A percentile compares a stretch with the other conserved stretches of the same genome.
phyloP scores from a whole-genome alignment of 2,329 filamentous ascomycete species.

The Cryphonectria japonica region DNA sequence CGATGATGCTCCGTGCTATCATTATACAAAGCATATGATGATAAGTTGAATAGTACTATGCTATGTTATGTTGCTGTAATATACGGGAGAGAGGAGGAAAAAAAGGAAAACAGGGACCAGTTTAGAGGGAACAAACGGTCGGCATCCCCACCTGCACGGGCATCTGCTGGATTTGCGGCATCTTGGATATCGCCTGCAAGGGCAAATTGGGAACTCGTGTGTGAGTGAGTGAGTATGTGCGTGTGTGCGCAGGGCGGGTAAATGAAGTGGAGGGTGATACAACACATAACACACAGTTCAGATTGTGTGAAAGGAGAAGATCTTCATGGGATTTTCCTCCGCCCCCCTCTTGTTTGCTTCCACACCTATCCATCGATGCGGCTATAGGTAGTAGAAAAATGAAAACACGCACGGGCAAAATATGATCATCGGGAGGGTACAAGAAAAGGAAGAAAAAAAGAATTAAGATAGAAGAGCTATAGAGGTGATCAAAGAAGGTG shows the following conservation, averaged over 20 bases:
- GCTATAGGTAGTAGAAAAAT: neutral
- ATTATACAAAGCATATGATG: neutral
- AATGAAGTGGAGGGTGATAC: neutral
- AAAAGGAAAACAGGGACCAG: neutral
- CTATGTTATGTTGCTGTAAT: too few relatives aligned
- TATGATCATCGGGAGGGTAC: neutral
- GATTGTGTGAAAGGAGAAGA: neutral
- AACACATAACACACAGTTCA: neutral
- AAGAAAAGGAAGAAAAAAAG: neutral
- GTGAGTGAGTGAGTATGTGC: neutral
- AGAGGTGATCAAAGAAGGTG: neutral
- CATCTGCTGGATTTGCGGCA: constrained; percentile 2
- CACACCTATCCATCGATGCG: neutral
- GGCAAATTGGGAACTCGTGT: constrained; percentile 20
- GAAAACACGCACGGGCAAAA: neutral
- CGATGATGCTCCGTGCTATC: neutral
- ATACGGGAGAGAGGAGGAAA: neutral
- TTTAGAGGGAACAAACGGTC: neutral
- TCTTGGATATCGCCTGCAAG: constrained; percentile 21
- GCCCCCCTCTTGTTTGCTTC: neutral
- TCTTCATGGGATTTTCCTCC: neutral
- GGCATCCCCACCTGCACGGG: neutral
- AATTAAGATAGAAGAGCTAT: neutral
- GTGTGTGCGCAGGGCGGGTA: neutral
- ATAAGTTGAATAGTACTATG: too few relatives aligned